Evolutionary conservation across 768 basidiomycete genomes (phyloP).

Genomic region (Xerocomus spinulosus): DNA sequence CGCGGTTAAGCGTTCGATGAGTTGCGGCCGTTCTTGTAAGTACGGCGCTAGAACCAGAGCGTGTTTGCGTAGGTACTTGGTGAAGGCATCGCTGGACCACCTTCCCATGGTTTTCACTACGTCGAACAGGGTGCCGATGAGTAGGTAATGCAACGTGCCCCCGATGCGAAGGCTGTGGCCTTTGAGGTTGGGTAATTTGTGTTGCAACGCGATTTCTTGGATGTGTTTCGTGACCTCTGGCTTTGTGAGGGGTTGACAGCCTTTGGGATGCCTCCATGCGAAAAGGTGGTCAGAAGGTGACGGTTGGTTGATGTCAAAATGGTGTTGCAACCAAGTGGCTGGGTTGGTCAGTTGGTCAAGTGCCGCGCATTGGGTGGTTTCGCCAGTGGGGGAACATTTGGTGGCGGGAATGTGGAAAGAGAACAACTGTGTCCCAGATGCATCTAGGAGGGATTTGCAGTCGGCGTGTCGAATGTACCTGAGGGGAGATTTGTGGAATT

Average conservation of each 20-base stretch:
- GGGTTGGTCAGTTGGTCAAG: slow-evolving; percentile 29
- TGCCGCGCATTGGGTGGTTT: slow-evolving; percentile 23
- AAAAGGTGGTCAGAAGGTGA: slow-evolving; percentile 26
- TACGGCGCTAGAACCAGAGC: not conserved
- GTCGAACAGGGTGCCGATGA: not conserved
- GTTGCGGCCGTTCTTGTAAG: not conserved
- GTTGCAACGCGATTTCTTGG: not conserved
- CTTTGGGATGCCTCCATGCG: slow-evolving; percentile 17
- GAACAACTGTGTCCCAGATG: not conserved
- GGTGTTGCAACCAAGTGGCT: slow-evolving; percentile 15
- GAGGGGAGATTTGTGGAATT: not conserved
- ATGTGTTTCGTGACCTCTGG: slow-evolving; percentile 22
- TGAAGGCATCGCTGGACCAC: not conserved
- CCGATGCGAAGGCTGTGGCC: too few relatives aligned
- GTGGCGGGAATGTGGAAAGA: not conserved
- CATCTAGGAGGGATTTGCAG: not conserved
- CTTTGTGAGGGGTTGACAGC: slow-evolving; percentile 26
- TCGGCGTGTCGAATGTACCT: not conserved
- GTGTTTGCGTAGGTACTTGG: not conserved
- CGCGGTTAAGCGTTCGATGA: not conserved
- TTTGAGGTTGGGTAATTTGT: too few relatives aligned
- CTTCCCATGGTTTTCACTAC: not conserved
- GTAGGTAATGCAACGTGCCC: too few relatives aligned
- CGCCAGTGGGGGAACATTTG: not conserved
- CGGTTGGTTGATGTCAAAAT: slow-evolving; percentile 28